Evolutionary conservation across 2,329 filamentous ascomycete genomes (phyloP), one percentile per base, ranked within the genome.

Genomic region (Fusarium chuoi): DNA sequence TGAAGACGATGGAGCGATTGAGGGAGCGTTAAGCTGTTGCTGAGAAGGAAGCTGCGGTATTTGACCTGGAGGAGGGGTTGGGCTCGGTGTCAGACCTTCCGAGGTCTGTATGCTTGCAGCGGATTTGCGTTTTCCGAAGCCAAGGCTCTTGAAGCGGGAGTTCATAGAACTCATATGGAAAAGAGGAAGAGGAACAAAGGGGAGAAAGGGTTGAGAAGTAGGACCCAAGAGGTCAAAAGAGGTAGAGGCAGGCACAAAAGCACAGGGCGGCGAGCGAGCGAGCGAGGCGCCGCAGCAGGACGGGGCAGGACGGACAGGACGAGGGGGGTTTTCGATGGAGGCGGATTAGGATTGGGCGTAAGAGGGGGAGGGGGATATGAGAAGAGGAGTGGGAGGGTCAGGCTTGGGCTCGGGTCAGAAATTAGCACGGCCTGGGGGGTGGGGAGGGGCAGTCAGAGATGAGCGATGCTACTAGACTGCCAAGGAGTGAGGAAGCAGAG

Each of bases 121-220:
- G 80, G 91, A 92, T 87, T 91, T 93, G 84, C 93, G 91, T 89
- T 93, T 94, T 85, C 92, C 92, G 87, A 94, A 93, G 85, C 93
- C 92, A 86, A 94, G 89, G 88, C 89, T 89, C 88, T 93, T 93
- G 83, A 94, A 90, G 85, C 92, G 91, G 83, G 90, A 89, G 87
- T 93, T 94, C 90, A 93, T 89, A 88, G 91, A 93, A 89, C 89
- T 93, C 91, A 93, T 93, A 82, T 81, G 81, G 83, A 81, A 82
- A 63, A 77, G 74, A 74, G 73, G 75, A 75, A 75, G 71, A 62
- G 70, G 71, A 75, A 74, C 76, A 70, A 75, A 77, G 70, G 65
- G 65, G 56, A 60, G 28, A 68, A 69, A 71, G 68, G 60, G 70
- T 75, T 75, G 70, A 79, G 75, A 69, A 77, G 75, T 73, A 77